Conservation (phyloP, 768 basidiomycete species). For the Tylopilus rubrobrunneus region DNA sequence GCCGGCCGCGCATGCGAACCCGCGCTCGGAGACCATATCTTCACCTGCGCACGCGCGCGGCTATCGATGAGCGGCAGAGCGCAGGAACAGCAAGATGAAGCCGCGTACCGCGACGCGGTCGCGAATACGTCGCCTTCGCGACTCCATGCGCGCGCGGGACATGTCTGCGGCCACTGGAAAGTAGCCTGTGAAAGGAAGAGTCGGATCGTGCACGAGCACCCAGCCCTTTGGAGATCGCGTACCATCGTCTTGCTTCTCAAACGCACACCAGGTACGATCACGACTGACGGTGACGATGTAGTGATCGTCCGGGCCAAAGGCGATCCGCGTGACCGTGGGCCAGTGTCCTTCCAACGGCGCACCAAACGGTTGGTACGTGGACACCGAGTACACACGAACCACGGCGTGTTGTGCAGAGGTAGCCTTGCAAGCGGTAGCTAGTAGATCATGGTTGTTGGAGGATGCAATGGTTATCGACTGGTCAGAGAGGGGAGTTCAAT, state of each 20-base stretch:
- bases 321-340: slow-evolving; percentile 85
- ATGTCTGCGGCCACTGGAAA: slow-evolving; percentile 65
- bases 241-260: slow-evolving; percentile 49
- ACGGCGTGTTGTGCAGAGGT: slow-evolving; percentile 86
- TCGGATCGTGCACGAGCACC: neutral
- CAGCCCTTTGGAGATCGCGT: neutral
- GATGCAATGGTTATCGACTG: slow-evolving; percentile 80
- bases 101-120: slow-evolving; percentile 76
- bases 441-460: slow-evolving; percentile 61
- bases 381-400: slow-evolving; percentile 75
- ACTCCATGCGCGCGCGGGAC: slow-evolving; percentile 88
- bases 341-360: slow-evolving; percentile 76
- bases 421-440: slow-evolving; percentile 91
- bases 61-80: neutral
- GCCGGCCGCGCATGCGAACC: slow-evolving; percentile 50
- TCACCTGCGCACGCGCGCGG: slow-evolving; percentile 57
- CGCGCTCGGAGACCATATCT: slow-evolving; percentile 60
- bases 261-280: slow-evolving; percentile 90
- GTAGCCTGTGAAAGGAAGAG: slow-evolving; percentile 44
- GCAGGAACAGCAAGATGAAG: neutral
- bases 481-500: neutral
- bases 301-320: slow-evolving; percentile 84
- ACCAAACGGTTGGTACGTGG: slow-evolving; percentile 67
- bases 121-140: slow-evolving; percentile 75
- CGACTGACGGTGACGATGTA: slow-evolving; percentile 82